Conservation (phyloP, 495 filamentous ascomycete genomes). For the Saxophila tyrrhenica region DNA sequence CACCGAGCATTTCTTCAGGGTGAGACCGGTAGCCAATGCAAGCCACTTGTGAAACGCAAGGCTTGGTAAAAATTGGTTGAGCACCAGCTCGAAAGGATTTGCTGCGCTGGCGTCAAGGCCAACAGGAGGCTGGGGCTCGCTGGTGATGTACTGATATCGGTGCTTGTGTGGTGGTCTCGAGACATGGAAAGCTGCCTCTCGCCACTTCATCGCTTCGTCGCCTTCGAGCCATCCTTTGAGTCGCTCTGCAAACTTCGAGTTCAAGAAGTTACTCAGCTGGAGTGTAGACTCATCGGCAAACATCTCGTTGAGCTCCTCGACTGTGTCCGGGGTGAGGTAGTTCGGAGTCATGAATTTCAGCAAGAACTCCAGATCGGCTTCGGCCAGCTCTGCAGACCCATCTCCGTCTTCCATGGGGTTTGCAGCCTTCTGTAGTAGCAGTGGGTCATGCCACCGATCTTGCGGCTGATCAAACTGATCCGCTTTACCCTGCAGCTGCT, state of each 20-base stretch:
- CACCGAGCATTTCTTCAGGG: slow-evolving; percentile 49
- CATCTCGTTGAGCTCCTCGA: slow-evolving; percentile 64
- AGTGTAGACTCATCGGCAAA: slow-evolving; percentile 78
- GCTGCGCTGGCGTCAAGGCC: too few relatives aligned
- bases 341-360: slow-evolving; percentile 78
- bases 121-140: too few relatives aligned
- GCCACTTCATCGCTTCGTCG: slow-evolving; percentile 41
- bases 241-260: slow-evolving; percentile 57
- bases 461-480: slow-evolving; percentile 78
- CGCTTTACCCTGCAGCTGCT: slow-evolving; percentile 81
- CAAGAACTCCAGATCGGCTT: slow-evolving; percentile 72
- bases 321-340: slow-evolving; percentile 88
- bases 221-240: slow-evolving; percentile 54
- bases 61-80: slow-evolving; percentile 70
- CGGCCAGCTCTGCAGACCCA: slow-evolving; percentile 48
- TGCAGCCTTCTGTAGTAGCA: slow-evolving; percentile 32
- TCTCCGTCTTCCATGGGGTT: slow-evolving; percentile 30
- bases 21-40: slow-evolving; percentile 60
- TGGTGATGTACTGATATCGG: slow-evolving; percentile 79
- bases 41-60: slow-evolving; percentile 88
- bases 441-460: slow-evolving; percentile 40
- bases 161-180: slow-evolving; percentile 91
- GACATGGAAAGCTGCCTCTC: slow-evolving; percentile 28
- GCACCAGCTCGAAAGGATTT: slow-evolving; percentile 59
- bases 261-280: slow-evolving; percentile 64